Evolutionary conservation across 106 monocot species (phyloP).

Genomic region (Apostasia ramifera): DNA sequence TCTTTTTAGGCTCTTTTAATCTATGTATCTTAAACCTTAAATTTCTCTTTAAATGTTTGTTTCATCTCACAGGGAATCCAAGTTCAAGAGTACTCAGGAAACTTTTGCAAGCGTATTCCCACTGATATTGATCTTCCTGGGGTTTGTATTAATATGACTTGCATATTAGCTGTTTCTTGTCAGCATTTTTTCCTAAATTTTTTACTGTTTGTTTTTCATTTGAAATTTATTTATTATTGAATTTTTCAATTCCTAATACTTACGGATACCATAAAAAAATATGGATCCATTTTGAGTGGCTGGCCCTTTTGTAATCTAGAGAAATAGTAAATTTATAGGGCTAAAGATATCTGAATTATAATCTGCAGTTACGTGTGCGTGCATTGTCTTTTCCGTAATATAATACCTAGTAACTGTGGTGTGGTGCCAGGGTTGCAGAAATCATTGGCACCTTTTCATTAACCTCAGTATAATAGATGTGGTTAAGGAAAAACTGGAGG

Average conservation of each 20-base stretch:
- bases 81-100: slow-evolving; percentile 73
- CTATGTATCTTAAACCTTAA: background rate
- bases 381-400: too few relatives aligned
- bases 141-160: slow-evolving; percentile 21
- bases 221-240: background rate
- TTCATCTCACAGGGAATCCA: slow-evolving; percentile 38
- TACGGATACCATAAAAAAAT: background rate
- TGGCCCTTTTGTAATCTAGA: too few relatives aligned
- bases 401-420: too few relatives aligned
- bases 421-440: too few relatives aligned
- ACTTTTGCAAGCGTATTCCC: slow-evolving; percentile 81
- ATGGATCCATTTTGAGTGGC: too few relatives aligned
- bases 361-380: too few relatives aligned
- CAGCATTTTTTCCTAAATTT: background rate
- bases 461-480: too few relatives aligned
- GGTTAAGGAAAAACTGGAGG: too few relatives aligned
- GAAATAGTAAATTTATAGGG: too few relatives aligned
- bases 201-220: background rate
- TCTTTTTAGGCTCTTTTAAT: background rate
- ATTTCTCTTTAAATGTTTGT: background rate
- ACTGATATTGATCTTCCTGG: slow-evolving; percentile 79
- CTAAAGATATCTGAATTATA: too few relatives aligned
- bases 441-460: too few relatives aligned
- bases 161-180: background rate
- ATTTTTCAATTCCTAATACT: background rate